Percentiles rank a stretch among this genome's conserved stretches.
These are phyloP conservation scores for Houttuynia cordata DNA, from an alignment of 164 flowering plant species.

Conservation along the genomic window DNA sequence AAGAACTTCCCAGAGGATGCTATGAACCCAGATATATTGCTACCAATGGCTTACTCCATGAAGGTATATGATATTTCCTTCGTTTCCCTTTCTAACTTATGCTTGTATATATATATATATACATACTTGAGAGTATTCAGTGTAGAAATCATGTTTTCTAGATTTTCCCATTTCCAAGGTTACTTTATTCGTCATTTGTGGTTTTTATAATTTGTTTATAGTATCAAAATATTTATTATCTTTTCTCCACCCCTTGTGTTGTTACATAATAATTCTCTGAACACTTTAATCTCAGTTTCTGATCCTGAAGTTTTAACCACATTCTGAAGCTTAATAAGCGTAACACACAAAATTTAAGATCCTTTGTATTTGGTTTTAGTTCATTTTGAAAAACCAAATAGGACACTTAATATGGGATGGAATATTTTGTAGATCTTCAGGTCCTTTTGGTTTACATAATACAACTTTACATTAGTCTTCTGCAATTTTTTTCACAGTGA, in stretches of 20 bases:
- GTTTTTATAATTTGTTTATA: no score
- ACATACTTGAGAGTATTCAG: not conserved
- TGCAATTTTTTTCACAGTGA: not conserved
- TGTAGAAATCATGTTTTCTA: no score
- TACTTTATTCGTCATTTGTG: no score
- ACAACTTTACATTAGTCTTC: not conserved
- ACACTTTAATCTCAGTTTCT: no score
- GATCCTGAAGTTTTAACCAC: not conserved
- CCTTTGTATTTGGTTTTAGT: no score
- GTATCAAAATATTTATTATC: no score
- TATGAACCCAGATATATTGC: conserved; percentile 74
- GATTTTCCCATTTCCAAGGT: no score
- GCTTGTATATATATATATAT: not conserved
- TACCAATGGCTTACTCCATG: conserved; percentile 91
- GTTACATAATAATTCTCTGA: no score
- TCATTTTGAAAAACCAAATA: no score
- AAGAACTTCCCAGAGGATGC: conserved; percentile 94
- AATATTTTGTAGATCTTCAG: not conserved
- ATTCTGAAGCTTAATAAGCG: not conserved
- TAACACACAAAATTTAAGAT: not conserved
- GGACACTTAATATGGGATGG: not conserved
- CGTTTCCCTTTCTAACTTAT: not conserved
- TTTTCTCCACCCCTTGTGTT: no score
- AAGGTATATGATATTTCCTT: conserved; percentile 33
- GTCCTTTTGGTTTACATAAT: not conserved